Conservation (phyloP, 2,329 filamentous ascomycete species). For the Colletotrichum zoysiae region DNA sequence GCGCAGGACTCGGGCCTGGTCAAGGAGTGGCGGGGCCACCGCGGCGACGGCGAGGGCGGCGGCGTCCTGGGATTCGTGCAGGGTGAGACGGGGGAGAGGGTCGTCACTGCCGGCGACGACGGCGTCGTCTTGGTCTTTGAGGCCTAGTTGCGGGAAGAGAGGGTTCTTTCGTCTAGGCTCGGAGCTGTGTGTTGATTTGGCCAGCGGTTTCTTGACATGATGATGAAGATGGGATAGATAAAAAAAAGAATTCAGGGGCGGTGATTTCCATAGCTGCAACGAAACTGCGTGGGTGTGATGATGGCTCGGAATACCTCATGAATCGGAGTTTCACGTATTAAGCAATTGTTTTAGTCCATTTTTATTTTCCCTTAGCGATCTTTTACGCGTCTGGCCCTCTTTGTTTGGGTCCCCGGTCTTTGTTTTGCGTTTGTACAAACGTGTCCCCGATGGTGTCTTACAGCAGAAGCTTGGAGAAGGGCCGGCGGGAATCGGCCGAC, state of each 20-base stretch:
- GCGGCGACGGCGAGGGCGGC: conserved; percentile 86
- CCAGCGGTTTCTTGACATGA: conserved; percentile 8
- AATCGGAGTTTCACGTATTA: conserved; percentile 15
- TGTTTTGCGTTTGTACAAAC: not conserved
- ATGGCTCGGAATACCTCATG: conserved; percentile 1
- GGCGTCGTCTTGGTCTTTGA: conserved; percentile 77
- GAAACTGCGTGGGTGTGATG: conserved; percentile 1
- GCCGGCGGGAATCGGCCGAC: not conserved
- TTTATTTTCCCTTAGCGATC: not conserved
- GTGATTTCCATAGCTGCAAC: not conserved
- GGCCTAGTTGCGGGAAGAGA: conserved; percentile 50
- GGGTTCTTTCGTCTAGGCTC: too few species aligned
- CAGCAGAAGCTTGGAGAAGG: not conserved
- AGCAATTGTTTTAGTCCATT: accelerated
- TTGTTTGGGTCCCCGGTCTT: not conserved
- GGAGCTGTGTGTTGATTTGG: not conserved
- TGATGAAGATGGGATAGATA: conserved; percentile 27
- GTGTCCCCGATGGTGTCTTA: not conserved
- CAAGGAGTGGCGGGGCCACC: conserved; percentile 91
- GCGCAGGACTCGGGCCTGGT: conserved; percentile 76
- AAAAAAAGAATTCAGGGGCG: conserved; percentile 4
- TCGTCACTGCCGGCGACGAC: conserved; percentile 95
- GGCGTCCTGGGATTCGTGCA: conserved; percentile 94
- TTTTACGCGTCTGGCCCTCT: not conserved
- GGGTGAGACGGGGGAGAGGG: conserved; percentile 76